Conservation (phyloP, 768 basidiomycete genomes). For the Cantharellus anzutake region DNA sequence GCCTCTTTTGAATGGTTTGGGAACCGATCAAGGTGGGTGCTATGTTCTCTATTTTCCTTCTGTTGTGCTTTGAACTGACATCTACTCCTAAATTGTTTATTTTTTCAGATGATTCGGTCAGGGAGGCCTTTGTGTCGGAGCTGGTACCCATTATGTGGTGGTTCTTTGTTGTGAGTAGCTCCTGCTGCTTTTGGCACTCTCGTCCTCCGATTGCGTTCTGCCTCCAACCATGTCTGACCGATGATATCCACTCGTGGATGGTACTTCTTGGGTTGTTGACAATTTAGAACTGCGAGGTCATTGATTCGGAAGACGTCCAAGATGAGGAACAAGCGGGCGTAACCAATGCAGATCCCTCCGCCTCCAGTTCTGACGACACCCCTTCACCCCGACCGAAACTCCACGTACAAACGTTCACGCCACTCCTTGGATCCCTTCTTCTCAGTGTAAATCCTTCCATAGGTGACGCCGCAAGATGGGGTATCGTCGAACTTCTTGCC, state of each 20-base stretch:
- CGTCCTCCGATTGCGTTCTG: neutral
- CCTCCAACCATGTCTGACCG: neutral
- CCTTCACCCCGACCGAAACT: conserved; percentile 24
- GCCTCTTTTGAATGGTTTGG: conserved; percentile 70
- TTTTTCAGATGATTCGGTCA: conserved; percentile 60
- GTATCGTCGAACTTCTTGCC: conserved; percentile 59
- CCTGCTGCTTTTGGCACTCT: neutral
- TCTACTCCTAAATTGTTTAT: neutral
- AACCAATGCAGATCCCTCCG: neutral
- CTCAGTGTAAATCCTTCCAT: conserved; percentile 62
- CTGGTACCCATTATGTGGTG: conserved; percentile 79
- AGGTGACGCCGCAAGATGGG: conserved; percentile 49
- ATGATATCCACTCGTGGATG: neutral
- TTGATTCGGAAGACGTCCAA: conserved; percentile 16
- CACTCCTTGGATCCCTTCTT: conserved; percentile 73
- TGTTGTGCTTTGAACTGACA: neutral
- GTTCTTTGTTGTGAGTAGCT: conserved; percentile 37
- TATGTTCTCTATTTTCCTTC: conserved; percentile 2
- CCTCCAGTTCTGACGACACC: neutral
- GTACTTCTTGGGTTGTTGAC: neutral
- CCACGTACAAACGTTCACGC: conserved; percentile 75
- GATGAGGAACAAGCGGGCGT: conserved; percentile 11
- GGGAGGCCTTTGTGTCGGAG: conserved; percentile 69
- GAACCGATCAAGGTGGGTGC: conserved; percentile 58
- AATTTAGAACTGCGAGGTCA: conserved; percentile 44